Percentiles rank a stretch among this genome's conserved stretches.
Conservation (phyloP, 2,329 filamentous ascomycete species). For the Trichoderma sp. region DNA sequence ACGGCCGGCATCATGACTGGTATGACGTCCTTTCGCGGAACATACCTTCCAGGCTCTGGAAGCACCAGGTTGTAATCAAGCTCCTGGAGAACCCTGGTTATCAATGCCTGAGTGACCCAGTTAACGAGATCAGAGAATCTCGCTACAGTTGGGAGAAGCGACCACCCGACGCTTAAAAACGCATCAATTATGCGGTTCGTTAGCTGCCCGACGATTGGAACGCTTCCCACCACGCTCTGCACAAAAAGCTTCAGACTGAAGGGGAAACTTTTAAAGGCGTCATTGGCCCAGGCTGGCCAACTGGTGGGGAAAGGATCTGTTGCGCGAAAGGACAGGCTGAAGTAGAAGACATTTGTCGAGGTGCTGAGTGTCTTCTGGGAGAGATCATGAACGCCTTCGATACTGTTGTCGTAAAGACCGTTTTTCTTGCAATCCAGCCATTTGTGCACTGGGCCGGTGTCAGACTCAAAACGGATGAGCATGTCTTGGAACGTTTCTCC, state of each 20-base stretch:
- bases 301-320: neutral
- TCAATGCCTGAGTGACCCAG: neutral
- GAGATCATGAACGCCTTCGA: neutral
- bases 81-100: neutral
- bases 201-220: neutral
- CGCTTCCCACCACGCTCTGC: neutral
- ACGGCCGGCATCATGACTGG: neutral
- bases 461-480: neutral
- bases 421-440: neutral
- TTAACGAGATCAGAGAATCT: neutral
- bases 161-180: neutral
- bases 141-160: neutral
- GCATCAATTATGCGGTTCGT: neutral
- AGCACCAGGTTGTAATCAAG: neutral
- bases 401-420: neutral
- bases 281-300: neutral
- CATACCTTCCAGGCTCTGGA: neutral
- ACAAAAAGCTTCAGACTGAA: neutral
- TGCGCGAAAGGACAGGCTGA: neutral
- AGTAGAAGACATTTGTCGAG: neutral
- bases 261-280: neutral
- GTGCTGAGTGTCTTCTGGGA: neutral
- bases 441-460: neutral
- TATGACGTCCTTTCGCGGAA: neutral
- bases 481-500: neutral